phyloP scores from a whole-genome alignment of 2,329 filamentous ascomycete species.

The Mycogone perniciosa region DNA sequence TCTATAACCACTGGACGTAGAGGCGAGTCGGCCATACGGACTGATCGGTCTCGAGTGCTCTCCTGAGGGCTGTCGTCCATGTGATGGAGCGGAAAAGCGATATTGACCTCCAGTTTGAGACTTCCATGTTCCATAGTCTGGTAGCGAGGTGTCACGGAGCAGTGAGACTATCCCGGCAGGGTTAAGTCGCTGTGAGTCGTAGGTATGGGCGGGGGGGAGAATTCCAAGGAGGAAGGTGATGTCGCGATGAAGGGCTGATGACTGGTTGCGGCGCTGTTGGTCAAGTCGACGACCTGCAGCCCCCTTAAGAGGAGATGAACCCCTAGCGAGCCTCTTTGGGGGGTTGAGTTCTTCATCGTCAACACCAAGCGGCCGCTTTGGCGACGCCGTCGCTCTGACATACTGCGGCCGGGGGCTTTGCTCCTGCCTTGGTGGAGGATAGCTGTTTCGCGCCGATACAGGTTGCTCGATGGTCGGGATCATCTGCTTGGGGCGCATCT shows the following conservation, averaged over 20 bases:
- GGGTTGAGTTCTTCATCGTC: slow-evolving; percentile 71
- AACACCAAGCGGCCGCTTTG: slow-evolving; percentile 53
- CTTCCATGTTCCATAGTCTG: slow-evolving; percentile 53
- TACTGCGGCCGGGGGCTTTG: slow-evolving; percentile 45
- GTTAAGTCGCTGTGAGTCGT: slow-evolving; percentile 64
- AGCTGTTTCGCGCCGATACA: slow-evolving; percentile 37
- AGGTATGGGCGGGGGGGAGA: slow-evolving; percentile 66
- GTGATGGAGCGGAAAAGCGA: slow-evolving; percentile 28
- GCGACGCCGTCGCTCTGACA: slow-evolving; percentile 44
- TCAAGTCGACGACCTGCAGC: slow-evolving; percentile 80
- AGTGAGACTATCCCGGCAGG: slow-evolving; percentile 66
- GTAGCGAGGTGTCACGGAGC: slow-evolving; percentile 61
- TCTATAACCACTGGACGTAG: slow-evolving; percentile 39
- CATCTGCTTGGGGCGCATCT: slow-evolving; percentile 62
- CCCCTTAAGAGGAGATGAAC: slow-evolving; percentile 89
- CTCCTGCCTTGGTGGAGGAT: slow-evolving; percentile 32
- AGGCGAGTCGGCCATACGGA: slow-evolving; percentile 40
- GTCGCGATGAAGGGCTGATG: slow-evolving; percentile 65
- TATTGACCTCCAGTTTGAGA: slow-evolving; percentile 32
- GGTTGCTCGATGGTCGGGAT: slow-evolving; percentile 49
- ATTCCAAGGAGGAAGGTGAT: slow-evolving; percentile 62
- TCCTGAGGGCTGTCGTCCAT: slow-evolving; percentile 36
- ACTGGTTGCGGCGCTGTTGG: slow-evolving; percentile 61
- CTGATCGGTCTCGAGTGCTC: slow-evolving; percentile 42
- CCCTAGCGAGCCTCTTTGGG: slow-evolving; percentile 79